Evolutionary conservation across 1,284 basidiomycete species (phyloP).

Genomic region (Dichomitus squalens): DNA sequence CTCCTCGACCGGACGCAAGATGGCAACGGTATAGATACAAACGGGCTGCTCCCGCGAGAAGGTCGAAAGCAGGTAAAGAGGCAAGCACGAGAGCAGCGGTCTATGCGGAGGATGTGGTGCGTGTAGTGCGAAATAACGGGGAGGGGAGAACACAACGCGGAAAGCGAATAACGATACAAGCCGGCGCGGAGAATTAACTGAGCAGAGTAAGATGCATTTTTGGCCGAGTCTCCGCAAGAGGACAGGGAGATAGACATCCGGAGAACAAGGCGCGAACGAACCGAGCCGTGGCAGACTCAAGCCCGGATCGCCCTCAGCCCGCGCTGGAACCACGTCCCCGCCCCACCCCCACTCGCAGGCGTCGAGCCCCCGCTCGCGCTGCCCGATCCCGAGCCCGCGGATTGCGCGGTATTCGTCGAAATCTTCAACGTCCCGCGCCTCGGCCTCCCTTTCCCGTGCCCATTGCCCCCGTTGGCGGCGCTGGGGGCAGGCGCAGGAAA

Average conservation of each 20-base stretch:
- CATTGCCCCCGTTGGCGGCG: background rate
- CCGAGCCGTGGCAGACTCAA: background rate
- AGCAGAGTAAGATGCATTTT: background rate
- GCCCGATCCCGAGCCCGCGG: background rate
- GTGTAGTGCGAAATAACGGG: background rate
- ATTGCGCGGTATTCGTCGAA: background rate
- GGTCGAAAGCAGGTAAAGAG: background rate
- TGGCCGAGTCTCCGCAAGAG: background rate
- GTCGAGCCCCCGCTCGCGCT: background rate
- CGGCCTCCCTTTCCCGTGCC: background rate
- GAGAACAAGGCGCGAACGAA: too few species aligned
- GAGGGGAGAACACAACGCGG: background rate
- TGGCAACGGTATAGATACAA: conserved; percentile 3
- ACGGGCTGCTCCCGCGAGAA: background rate
- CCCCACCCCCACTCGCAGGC: background rate
- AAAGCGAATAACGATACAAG: background rate
- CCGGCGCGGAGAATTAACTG: background rate
- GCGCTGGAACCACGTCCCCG: conserved; percentile 1
- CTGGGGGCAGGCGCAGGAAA: background rate
- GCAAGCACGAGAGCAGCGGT: background rate
- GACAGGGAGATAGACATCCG: background rate
- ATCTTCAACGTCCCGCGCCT: conserved; percentile 5
- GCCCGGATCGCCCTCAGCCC: background rate
- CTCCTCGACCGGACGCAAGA: too few species aligned
- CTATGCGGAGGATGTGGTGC: background rate